Evolutionary conservation across 495 filamentous ascomycete genomes (phyloP).

Genomic region (Acidiella bohemica): DNA sequence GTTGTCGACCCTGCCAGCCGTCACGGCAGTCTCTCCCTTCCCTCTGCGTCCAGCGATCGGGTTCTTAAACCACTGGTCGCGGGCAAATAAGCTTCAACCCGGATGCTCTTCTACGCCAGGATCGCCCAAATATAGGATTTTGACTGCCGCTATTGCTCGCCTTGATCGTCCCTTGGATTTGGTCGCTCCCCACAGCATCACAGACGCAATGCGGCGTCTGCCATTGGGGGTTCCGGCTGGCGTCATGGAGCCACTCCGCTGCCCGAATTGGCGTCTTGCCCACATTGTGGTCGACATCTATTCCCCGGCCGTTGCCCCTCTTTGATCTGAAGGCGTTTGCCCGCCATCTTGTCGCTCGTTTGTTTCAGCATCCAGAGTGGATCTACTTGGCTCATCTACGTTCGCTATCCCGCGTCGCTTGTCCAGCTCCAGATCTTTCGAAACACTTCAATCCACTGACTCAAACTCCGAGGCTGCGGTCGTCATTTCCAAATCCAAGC

Average conservation of each 20-base stretch:
- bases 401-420: background rate
- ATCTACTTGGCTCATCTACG: background rate
- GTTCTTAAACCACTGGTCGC: too few species aligned
- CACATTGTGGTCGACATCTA: constrained; percentile 6
- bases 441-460: constrained; percentile 12
- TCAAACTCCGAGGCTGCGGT: constrained; percentile 10
- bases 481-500: too few species aligned
- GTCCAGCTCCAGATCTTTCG: too few species aligned
- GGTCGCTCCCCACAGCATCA: constrained; percentile 3
- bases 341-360: constrained; percentile 4
- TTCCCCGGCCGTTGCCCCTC: constrained; percentile 8
- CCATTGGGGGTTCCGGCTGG: constrained; percentile 9
- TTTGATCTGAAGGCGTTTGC: background rate
- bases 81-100: constrained; percentile 17
- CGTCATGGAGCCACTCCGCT: constrained; percentile 17
- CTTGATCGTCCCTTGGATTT: constrained; percentile 3
- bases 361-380: background rate
- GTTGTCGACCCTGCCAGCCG: too few species aligned
- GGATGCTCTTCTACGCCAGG: constrained; percentile 6
- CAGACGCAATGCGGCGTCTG: constrained; percentile 15
- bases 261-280: constrained; percentile 6
- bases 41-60: background rate
- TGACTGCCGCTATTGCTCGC: constrained; percentile 9
- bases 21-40: too few species aligned
- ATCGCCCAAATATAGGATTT: constrained; percentile 12